These are phyloP conservation scores for Mycosphaerella sp. DNA, from an alignment of 2,329 filamentous ascomycete species.

Conservation along the genomic window DNA sequence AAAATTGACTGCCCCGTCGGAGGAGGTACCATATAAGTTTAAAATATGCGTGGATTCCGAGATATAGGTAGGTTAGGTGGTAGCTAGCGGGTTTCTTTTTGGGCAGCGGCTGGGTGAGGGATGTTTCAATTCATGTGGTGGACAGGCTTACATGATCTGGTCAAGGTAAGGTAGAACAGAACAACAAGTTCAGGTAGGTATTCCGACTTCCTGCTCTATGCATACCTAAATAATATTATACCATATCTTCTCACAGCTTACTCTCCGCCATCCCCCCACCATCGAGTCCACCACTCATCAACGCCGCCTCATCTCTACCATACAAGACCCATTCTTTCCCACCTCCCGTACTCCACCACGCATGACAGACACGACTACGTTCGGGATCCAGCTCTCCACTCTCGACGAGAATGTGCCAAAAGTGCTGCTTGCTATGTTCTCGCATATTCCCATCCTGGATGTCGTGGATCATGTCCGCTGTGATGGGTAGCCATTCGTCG, in stretches of 20 bases:
- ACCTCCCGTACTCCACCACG: constrained; percentile 73
- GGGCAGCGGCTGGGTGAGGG: no score
- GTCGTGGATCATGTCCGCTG: constrained; percentile 59
- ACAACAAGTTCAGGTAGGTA: no score
- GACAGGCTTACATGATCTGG: no score
- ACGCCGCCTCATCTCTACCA: constrained; percentile 35
- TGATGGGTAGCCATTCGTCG: constrained; percentile 72
- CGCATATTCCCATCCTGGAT: constrained; percentile 58
- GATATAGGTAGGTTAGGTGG: no score
- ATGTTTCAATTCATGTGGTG: no score
- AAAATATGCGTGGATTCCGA: no score
- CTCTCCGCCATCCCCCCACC: constrained; percentile 8
- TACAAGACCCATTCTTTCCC: constrained; percentile 52
- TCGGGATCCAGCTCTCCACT: constrained; percentile 83
- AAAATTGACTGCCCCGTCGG: no score
- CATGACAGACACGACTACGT: constrained; percentile 67
- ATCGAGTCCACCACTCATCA: constrained; percentile 48
- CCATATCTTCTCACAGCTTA: constrained; percentile 11
- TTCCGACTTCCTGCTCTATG: no score
- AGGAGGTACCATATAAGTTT: no score
- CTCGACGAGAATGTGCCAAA: constrained; percentile 69
- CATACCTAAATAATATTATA: background rate
- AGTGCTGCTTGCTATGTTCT: constrained; percentile 59
- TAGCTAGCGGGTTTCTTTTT: no score
- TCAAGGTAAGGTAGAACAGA: no score